Evolutionary conservation across 2,329 filamentous ascomycete species (phyloP).

Genomic region (Coniella lustricola): DNA sequence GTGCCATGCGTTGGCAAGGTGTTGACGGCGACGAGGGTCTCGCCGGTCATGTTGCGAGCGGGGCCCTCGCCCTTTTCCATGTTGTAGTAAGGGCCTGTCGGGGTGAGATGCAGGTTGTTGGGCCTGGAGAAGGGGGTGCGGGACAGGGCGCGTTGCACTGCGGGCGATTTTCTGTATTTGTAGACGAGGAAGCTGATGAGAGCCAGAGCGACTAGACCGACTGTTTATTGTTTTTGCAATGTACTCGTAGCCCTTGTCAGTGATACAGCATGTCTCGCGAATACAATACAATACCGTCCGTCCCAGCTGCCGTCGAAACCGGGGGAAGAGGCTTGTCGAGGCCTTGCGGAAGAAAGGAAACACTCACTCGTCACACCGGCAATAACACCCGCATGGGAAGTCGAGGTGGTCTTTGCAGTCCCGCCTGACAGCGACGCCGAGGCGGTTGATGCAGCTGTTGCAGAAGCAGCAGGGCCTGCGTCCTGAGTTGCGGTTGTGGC

Average conservation of each 20-base stretch:
- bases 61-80: background rate
- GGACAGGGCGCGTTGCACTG: background rate
- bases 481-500: too few relatives aligned
- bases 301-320: too few relatives aligned
- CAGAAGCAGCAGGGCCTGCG: too few relatives aligned
- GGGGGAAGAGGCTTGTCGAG: too few relatives aligned
- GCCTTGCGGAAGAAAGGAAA: too few relatives aligned
- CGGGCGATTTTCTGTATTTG: background rate
- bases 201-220: background rate
- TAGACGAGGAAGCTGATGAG: constrained; percentile 2
- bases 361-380: constrained; percentile 2
- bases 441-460: background rate
- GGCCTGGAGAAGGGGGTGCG: background rate
- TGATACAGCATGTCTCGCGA: too few relatives aligned
- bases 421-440: background rate
- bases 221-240: background rate
- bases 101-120: background rate
- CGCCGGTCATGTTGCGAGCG: constrained; percentile 4
- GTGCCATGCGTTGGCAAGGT: too few relatives aligned
- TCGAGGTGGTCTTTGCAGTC: background rate
- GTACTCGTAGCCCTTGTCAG: too few relatives aligned
- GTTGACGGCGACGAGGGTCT: background rate
- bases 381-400: constrained; percentile 1
- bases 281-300: too few relatives aligned
- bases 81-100: background rate